Evolutionary conservation across 257 asterid species (phyloP).

Genomic region (Penstemon eatonii): DNA sequence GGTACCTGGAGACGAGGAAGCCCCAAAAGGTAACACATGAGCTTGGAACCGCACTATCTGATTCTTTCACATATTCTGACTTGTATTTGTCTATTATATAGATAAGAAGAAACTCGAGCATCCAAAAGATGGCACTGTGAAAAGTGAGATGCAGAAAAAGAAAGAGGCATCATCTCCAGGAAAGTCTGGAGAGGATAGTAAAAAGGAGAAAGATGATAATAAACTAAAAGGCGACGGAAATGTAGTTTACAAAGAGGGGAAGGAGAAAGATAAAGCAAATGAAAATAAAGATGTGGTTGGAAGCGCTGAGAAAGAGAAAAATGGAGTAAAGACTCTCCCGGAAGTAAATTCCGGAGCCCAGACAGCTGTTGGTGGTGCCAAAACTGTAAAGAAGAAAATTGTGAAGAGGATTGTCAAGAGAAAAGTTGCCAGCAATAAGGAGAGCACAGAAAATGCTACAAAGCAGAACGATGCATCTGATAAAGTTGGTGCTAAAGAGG

Average conservation of each 20-base stretch:
- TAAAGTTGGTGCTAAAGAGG: slow-evolving; percentile 44
- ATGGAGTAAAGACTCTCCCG: slow-evolving; percentile 32
- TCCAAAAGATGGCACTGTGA: slow-evolving; percentile 37
- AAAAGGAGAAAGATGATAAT: slow-evolving; percentile 42
- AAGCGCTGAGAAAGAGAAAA: slow-evolving; percentile 40
- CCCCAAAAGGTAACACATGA: slow-evolving; percentile 49
- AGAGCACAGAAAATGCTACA: slow-evolving; percentile 31
- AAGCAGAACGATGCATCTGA: slow-evolving; percentile 35
- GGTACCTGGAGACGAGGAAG: slow-evolving; percentile 53
- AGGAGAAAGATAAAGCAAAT: slow-evolving; percentile 41
- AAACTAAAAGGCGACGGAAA: slow-evolving; percentile 37
- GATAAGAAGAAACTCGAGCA: slow-evolving; percentile 44
- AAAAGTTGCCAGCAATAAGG: slow-evolving; percentile 47
- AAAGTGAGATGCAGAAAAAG: slow-evolving; percentile 42
- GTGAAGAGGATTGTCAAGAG: slow-evolving; percentile 66
- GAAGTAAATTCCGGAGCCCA: slow-evolving; percentile 41
- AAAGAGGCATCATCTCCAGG: slow-evolving; percentile 47
- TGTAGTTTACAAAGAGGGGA: slow-evolving; percentile 37
- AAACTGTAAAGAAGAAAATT: slow-evolving; percentile 75
- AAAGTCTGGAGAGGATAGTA: slow-evolving; percentile 39
- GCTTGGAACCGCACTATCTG: slow-evolving; percentile 17
- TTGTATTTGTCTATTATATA: slow-evolving; percentile 26
- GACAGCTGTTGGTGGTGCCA: slow-evolving; percentile 44
- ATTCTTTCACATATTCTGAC: slow-evolving; percentile 21
- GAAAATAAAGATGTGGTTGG: slow-evolving; percentile 42